Evolutionary conservation across 768 basidiomycete species (phyloP).

Genomic region (Candolleomyces aberdarensis): DNA sequence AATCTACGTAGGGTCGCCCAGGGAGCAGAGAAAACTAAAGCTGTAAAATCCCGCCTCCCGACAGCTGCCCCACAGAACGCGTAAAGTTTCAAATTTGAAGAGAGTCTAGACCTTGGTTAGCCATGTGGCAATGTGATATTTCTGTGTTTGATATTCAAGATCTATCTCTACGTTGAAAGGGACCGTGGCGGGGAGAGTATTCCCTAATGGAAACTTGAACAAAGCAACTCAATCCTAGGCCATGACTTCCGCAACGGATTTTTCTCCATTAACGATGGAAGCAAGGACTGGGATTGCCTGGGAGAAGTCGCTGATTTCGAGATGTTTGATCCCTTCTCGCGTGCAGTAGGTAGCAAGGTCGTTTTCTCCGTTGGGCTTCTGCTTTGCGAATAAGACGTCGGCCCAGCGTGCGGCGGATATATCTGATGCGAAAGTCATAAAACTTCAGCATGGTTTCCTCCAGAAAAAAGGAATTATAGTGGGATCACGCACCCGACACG

Average conservation of each 20-base stretch:
- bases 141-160: neutral
- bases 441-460: neutral
- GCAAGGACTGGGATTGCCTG: conserved; percentile 58
- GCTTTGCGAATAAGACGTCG: conserved; percentile 93
- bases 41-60: too few species aligned
- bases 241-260: conserved; percentile 51
- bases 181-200: too few species aligned
- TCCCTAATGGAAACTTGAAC: too few species aligned
- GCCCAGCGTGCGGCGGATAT: conserved; percentile 91
- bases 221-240: neutral
- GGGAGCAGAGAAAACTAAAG: too few species aligned
- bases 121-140: neutral
- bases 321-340: conserved; percentile 73
- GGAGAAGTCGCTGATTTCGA: conserved; percentile 73
- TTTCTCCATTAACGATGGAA: conserved; percentile 69
- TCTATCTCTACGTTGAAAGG: neutral
- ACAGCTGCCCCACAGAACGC: too few species aligned
- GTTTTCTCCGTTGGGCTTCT: conserved; percentile 73
- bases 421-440: conserved; percentile 42
- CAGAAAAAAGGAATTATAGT: neutral
- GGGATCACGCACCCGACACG: conserved; percentile 68
- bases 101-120: too few species aligned
- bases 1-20: too few species aligned
- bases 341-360: conserved; percentile 84
- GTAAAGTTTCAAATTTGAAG: too few species aligned